phyloP scores from a whole-genome alignment of 2,329 filamentous ascomycete species.

The Diaporthe australafricana region DNA sequence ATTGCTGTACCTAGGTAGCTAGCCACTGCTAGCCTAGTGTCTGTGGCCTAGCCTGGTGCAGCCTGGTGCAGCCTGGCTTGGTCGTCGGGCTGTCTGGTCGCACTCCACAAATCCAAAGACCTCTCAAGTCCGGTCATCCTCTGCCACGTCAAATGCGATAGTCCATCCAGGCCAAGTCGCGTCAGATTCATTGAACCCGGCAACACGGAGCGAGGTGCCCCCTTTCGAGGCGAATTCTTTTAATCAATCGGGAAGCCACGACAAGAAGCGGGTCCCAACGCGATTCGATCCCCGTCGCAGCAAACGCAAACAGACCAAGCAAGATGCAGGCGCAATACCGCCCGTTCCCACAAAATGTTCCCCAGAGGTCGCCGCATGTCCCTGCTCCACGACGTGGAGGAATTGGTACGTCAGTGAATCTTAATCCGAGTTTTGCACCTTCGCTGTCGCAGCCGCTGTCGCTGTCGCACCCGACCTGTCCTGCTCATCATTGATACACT shows the following conservation, averaged over 20 bases:
- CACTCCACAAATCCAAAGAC: conserved; percentile 27
- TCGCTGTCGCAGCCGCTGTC: conserved; percentile 24
- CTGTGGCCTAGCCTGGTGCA: neutral
- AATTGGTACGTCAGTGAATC: conserved; percentile 57
- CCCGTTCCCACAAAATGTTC: conserved; percentile 60
- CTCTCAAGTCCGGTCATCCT: conserved; percentile 23
- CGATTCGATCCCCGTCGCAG: conserved; percentile 28
- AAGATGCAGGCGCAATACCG: conserved; percentile 67
- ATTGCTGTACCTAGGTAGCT: neutral
- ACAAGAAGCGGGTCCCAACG: conserved; percentile 27
- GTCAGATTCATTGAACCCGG: conserved; percentile 24
- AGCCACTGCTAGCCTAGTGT: conserved; percentile 19
- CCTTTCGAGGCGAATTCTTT: conserved; percentile 16
- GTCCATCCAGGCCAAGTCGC: conserved; percentile 27
- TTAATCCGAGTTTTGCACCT: conserved; percentile 32
- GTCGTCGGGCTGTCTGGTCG: neutral
- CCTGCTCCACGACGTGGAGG: conserved; percentile 63
- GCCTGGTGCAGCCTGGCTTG: neutral
- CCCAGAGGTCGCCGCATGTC: conserved; percentile 61
- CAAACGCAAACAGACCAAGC: conserved; percentile 31
- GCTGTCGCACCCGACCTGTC: conserved; percentile 22
- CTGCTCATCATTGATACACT: conserved; percentile 30
- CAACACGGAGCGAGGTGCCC: conserved; percentile 12
- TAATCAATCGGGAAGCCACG: conserved; percentile 25
- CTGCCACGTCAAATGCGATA: conserved; percentile 33